Evolutionary conservation across 108 stramenopile genomes (phyloP), one percentile per base, ranked within the genome.

Genomic region (Fragilariopsis cylindrus): DNA sequence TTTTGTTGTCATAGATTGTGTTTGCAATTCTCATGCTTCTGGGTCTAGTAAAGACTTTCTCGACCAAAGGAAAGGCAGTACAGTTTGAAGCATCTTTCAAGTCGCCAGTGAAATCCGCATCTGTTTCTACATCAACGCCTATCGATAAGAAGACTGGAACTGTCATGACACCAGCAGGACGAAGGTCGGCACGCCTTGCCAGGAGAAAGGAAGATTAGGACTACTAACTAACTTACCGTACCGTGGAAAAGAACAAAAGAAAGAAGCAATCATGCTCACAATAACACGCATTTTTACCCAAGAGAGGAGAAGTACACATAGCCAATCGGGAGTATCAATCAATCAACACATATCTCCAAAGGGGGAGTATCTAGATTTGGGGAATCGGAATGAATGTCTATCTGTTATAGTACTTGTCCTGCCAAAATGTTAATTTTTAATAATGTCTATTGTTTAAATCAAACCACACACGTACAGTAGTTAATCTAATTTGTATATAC

Each of bases 181-280:
- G 87, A 70, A 81, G 87, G 72, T 87, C 87, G 12, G 87, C 87
- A 57, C 81, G 87, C 56, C 42, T 87, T 52, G 87, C 87, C 19
- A 42, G 73, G 52, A 72, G 81, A 71, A 82, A 77, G 76, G 76
- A 82, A 71, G 81, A 82, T 58, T 77, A 77, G 19, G 39, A 8
- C 18, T 7, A n/a, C 3, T 30, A 30, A 69, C 30, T 30, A 30
- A 30, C 30, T 30, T 30, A 44, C 5, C 4, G 43, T 43, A 15
- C 3, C 62, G 43, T 5, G 9, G 40, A 41, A 44, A 53, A 70
- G 53, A 43, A 53, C 5, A 7, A 52, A 53, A 52, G 48, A 48
- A 19, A 40, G 49, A 68, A 30, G 30, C 30, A 30, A 30, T 30
- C 30, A 30, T 2, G 30, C 30, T 30, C 30, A 30, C 30, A 30